Percentiles rank a stretch among this genome's conserved stretches.
These are phyloP conservation scores for Pyracantha coccinea DNA, from an alignment of 331 rosid species.

Conservation along the genomic window DNA sequence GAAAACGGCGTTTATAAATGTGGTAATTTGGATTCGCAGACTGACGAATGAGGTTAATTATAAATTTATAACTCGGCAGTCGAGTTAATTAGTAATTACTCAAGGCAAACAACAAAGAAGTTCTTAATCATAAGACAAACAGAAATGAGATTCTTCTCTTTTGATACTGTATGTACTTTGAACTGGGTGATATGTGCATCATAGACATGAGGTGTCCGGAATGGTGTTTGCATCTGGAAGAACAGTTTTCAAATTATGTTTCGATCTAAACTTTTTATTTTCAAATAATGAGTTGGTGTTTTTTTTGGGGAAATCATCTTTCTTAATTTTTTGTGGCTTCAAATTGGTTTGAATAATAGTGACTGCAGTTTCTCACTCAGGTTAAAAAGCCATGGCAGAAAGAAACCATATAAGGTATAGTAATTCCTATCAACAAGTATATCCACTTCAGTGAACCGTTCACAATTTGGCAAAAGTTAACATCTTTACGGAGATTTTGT, in stretches of 20 bases:
- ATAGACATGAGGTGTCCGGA: background rate
- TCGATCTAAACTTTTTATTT: background rate
- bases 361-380: background rate
- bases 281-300: no score
- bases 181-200: background rate
- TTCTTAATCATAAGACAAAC: background rate
- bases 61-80: background rate
- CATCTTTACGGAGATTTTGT: background rate
- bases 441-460: background rate
- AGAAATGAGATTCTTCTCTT: background rate
- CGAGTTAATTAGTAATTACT: background rate
- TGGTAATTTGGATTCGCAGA: background rate
- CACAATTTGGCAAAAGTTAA: background rate
- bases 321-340: background rate
- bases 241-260: background rate
- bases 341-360: background rate
- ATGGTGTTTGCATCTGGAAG: background rate
- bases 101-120: background rate
- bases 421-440: background rate
- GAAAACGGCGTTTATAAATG: background rate
- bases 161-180: background rate
- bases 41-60: background rate
- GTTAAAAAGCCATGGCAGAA: background rate
- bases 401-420: background rate
- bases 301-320: background rate